Evolutionary conservation across 192 early-diverging fungal genomes (phyloP), one percentile per base, ranked within the genome.

Genomic region (Coemansia sp.): DNA sequence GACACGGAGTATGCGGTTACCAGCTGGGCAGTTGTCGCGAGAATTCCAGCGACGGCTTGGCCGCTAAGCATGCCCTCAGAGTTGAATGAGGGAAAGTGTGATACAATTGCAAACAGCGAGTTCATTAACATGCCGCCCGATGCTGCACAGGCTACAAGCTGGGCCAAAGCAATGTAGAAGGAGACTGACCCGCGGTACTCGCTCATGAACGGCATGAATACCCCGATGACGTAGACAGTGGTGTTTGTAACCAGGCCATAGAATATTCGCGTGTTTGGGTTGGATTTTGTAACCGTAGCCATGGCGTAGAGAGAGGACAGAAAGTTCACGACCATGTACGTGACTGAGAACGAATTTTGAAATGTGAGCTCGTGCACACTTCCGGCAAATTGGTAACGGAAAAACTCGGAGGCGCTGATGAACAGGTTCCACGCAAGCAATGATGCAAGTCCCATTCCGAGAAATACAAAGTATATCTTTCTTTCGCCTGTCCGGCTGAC

Each of bases 391-490:
- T 83, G 77, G 42, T 78, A 70, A 18, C 73, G 75, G 77, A 90
- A 93, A 69, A 88, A 93, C 61, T 87, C 88, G 1, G 88, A 85
- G 2, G 92, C 90, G 43, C 87, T 90, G 72, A 93, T 93, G 53
- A 92, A 92, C 28, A 88, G 82, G 76, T 93, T 93, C 92, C 92
- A 93, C 29, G 90, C 89, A 33, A 93, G 69, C 40, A 93, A 76
- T 69, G 90, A 87, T 18, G 90, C 85, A 21, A 90, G 73, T n/a
- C 92, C 92, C 73, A 90, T 90, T 7, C 89, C 61, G 45, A 89
- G 86, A 65, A 91, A 91, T 61, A 90, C 74, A 51, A 84, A 71
- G 67, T 91, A 90, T 10, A 57, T 8, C 31, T 7, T 20, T 33
- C 18, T 57, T n/a, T 30, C 30, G 31, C 55, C 18, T 1, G 16